Conservation (phyloP, 495 filamentous ascomycete genomes). For the Tuber borchii region DNA sequence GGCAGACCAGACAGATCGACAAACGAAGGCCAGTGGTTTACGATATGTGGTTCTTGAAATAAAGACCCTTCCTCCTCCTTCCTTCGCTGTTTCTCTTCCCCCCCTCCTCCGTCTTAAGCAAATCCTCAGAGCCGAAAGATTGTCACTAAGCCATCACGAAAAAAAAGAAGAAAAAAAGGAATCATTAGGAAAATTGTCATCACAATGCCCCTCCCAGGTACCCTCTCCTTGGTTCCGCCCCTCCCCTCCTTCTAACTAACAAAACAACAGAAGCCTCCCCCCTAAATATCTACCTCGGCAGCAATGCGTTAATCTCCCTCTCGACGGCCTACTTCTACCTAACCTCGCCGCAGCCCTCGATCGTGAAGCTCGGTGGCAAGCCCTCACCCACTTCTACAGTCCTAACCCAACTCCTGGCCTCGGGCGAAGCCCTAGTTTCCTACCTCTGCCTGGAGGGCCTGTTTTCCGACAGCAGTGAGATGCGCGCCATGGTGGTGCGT, state of each 20-base stretch:
- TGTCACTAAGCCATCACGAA: neutral
- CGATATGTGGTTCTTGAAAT: neutral
- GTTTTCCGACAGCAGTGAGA: constrained; percentile 20
- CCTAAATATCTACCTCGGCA: constrained; percentile 29
- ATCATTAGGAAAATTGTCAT: neutral
- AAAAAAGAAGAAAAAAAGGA: neutral
- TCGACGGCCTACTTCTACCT: constrained; percentile 23
- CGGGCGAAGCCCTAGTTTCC: constrained; percentile 28
- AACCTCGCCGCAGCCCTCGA: constrained; percentile 14
- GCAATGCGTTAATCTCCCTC: constrained; percentile 25
- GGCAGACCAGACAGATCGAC: neutral
- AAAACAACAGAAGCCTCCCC: constrained; percentile 6
- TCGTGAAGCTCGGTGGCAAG: constrained; percentile 27
- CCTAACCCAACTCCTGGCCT: constrained; percentile 29
- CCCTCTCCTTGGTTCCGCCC: constrained; percentile 10
- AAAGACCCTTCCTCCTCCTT: neutral
- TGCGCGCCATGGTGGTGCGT: constrained; percentile 23
- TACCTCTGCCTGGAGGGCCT: constrained; percentile 30
- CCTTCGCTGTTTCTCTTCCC: neutral
- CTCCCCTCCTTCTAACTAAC: constrained; percentile 9
- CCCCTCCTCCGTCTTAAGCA: neutral
- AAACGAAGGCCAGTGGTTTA: neutral
- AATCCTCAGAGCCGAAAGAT: neutral
- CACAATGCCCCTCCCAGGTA: constrained; percentile 7
- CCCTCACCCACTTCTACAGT: constrained; percentile 26